phyloP scores from a whole-genome alignment of 768 basidiomycete genomes.

The Pulveroboletus sp. region DNA sequence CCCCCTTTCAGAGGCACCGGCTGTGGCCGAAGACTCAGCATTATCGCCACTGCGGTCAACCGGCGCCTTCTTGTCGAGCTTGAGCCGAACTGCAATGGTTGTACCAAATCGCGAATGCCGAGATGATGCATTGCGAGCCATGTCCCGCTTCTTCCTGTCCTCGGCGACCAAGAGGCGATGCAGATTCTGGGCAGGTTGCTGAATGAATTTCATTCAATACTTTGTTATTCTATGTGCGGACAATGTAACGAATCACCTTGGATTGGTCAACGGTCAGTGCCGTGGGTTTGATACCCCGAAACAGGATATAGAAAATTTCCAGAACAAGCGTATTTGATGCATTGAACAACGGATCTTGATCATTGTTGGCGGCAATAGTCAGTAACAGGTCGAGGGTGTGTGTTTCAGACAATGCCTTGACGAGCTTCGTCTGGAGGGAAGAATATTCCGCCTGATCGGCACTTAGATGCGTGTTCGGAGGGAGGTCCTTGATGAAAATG shows the following conservation, averaged over 20 bases:
- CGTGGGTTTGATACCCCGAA: constrained; percentile 69
- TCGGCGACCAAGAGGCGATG: constrained; percentile 76
- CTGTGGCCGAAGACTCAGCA: constrained; percentile 19
- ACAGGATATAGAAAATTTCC: constrained; percentile 90
- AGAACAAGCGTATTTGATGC: constrained; percentile 86
- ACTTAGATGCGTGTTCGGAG: constrained; percentile 63
- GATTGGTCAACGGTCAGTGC: constrained; percentile 55
- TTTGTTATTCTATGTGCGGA: neutral
- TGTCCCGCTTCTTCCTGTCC: constrained; percentile 54
- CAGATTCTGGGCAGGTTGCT: constrained; percentile 69
- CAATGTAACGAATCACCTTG: constrained; percentile 42
- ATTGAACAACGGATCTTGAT: constrained; percentile 73
- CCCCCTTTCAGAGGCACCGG: constrained; percentile 17
- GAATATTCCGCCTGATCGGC: constrained; percentile 78
- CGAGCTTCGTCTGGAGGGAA: constrained; percentile 70
- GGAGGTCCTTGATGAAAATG: constrained; percentile 87
- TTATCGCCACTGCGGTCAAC: constrained; percentile 18
- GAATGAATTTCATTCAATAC: constrained; percentile 12
- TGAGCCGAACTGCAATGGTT: constrained; percentile 77
- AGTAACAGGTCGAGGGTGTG: constrained; percentile 74
- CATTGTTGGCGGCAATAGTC: constrained; percentile 78
- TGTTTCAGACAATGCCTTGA: constrained; percentile 64
- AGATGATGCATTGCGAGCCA: constrained; percentile 55
- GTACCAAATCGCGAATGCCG: constrained; percentile 97
- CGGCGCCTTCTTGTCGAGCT: constrained; percentile 45